Evolutionary conservation across 2,329 filamentous ascomycete species (phyloP).

Genomic region (Penicillium fuscoglaucum): DNA sequence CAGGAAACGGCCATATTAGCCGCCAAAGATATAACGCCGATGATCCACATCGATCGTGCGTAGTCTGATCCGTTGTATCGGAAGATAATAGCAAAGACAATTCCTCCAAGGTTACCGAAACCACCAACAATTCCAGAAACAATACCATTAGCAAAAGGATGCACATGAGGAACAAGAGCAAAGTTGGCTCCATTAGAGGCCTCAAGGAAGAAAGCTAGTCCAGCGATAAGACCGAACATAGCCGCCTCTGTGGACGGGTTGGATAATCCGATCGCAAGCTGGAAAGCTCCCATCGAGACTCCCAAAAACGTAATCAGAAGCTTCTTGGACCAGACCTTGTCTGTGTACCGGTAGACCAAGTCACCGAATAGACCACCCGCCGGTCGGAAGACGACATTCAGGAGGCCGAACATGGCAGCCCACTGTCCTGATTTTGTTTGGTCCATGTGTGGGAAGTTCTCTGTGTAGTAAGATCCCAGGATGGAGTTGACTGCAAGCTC

Average conservation of each 20-base stretch:
- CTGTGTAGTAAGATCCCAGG: constrained; percentile 59
- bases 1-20: constrained; percentile 67
- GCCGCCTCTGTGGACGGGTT: constrained; percentile 62
- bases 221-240: constrained; percentile 74
- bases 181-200: constrained; percentile 86
- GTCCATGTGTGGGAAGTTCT: constrained; percentile 56
- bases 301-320: constrained; percentile 58
- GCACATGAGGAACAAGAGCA: constrained; percentile 80
- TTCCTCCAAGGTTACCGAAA: constrained; percentile 78
- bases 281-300: constrained; percentile 59
- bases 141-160: constrained; percentile 77
- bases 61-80: constrained; percentile 71
- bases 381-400: constrained; percentile 52
- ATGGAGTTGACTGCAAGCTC: constrained; percentile 63
- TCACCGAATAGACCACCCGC: constrained; percentile 56
- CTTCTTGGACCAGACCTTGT: constrained; percentile 64
- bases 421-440: constrained; percentile 58
- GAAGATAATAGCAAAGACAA: constrained; percentile 82
- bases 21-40: constrained; percentile 71
- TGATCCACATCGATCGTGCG: constrained; percentile 73
- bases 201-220: constrained; percentile 79
- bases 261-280: constrained; percentile 62
- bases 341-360: constrained; percentile 53
- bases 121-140: constrained; percentile 78
- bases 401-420: constrained; percentile 57